A percentile compares a stretch with the other conserved stretches of the same genome.
Evolutionary conservation across 805 yeast genomes (phyloP).

Genomic region (Priceomyces carsonii): DNA sequence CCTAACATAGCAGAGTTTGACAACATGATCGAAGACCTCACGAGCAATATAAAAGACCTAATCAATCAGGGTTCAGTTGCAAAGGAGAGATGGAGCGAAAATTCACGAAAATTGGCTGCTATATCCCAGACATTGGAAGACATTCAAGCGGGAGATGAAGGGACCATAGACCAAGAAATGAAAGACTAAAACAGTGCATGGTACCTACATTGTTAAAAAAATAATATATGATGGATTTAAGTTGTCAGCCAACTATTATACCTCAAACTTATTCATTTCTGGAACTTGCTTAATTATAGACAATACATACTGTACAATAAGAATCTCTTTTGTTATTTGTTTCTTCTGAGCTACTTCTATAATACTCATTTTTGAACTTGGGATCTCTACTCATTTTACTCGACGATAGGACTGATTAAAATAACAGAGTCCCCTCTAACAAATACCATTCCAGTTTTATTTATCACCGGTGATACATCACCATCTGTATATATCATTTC

Average conservation of each 20-base stretch:
- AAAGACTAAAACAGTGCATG: constrained; percentile 11
- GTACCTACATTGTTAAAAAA: too few species aligned
- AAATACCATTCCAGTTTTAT: constrained; percentile 83
- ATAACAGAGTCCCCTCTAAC: constrained; percentile 98
- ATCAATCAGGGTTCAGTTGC: constrained; percentile 31
- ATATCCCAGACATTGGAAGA: constrained; percentile 22
- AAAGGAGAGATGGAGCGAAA: constrained; percentile 35
- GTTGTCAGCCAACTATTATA: too few species aligned
- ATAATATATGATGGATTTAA: too few species aligned
- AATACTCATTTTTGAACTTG: neutral
- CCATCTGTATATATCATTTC: constrained; percentile 72
- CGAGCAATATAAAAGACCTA: constrained; percentile 26
- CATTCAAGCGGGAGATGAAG: constrained; percentile 6
- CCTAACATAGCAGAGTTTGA: constrained; percentile 33
- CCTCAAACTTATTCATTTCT: too few species aligned
- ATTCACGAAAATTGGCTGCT: constrained; percentile 32
- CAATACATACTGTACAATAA: constrained; percentile 5
- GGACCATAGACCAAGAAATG: constrained; percentile 11
- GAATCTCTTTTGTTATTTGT: neutral
- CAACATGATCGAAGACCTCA: constrained; percentile 22
- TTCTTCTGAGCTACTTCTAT: neutral
- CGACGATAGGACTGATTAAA: constrained; percentile 66
- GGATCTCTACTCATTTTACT: constrained; percentile 17
- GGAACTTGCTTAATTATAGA: constrained; percentile 4
- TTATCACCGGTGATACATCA: constrained; percentile 47